Conservation (phyloP, 1,139 yeast genomes). For the Taphrina confusa region DNA sequence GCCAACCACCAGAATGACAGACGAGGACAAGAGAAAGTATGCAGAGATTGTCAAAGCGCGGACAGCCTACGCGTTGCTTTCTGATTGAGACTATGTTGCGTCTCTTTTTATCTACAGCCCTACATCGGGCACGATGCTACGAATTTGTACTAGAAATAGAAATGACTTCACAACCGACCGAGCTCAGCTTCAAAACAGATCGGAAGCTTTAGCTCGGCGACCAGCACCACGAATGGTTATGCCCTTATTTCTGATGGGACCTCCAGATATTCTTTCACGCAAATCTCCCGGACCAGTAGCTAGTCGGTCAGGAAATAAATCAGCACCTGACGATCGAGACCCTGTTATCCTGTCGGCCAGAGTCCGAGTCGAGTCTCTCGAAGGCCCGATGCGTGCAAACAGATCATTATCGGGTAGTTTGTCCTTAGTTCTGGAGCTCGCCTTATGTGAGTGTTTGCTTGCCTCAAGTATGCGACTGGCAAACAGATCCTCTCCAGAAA, state of each 20-base stretch:
- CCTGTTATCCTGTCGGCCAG: conserved; percentile 4
- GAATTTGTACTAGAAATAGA: too few species aligned
- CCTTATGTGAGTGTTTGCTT: neutral
- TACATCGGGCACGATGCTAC: too few species aligned
- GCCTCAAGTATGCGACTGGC: conserved; percentile 13
- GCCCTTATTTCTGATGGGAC: conserved; percentile 8
- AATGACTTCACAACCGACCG: too few species aligned
- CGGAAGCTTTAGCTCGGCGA: conserved; percentile 9
- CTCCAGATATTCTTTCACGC: conserved; percentile 7
- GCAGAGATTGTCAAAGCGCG: neutral
- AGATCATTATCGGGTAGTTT: conserved; percentile 6
- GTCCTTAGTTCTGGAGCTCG: neutral
- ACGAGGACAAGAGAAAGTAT: neutral
- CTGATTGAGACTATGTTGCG: too few species aligned
- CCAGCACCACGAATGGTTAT: conserved; percentile 5
- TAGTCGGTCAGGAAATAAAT: neutral
- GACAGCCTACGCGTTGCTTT: neutral
- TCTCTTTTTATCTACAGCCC: too few species aligned
- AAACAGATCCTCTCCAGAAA: conserved; percentile 13
- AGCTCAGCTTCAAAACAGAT: too few species aligned
- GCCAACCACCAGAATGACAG: conserved; percentile 4
- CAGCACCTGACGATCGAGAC: neutral
- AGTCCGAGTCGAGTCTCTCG: neutral
- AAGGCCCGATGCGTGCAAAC: neutral
- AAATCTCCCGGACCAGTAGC: neutral